These are phyloP conservation scores for Aegilops sharonensis DNA, from an alignment of 176 grass and related monocot genomes.

Conservation along the genomic window DNA sequence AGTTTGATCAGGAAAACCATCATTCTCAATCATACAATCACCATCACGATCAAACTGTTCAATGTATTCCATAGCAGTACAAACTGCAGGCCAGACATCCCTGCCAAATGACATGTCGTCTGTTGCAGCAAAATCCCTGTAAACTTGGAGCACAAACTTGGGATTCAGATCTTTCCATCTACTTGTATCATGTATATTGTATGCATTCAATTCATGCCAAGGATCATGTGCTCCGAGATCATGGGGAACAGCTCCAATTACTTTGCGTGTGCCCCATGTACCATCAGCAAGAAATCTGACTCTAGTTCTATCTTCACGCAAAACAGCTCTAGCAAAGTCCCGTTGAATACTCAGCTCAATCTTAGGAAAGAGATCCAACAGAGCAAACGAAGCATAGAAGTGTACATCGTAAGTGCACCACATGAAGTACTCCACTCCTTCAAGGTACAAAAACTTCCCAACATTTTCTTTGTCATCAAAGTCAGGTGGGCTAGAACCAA, in stretches of 20 bases:
- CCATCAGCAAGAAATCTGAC: constrained; percentile 94
- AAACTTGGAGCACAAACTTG: constrained; percentile 91
- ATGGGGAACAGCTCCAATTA: constrained; percentile 93
- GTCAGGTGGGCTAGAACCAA: constrained; percentile 22
- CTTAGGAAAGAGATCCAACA: constrained; percentile 90
- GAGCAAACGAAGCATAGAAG: constrained; percentile 96
- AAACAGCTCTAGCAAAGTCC: constrained; percentile 87
- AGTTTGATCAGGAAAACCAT: constrained; percentile 97
- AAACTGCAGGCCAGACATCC: constrained; percentile 95
- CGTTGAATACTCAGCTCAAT: constrained; percentile 92
- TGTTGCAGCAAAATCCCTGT: constrained; percentile 91
- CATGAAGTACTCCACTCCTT: constrained; percentile 99
- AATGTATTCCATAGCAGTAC: constrained; percentile 92
- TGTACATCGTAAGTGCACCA: constrained; percentile 97
- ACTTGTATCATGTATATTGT: constrained; percentile 98
- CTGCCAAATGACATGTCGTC: constrained; percentile 69
- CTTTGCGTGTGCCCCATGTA: constrained; percentile 75
- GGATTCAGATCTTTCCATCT: constrained; percentile 99
- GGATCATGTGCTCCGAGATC: constrained; percentile 94
- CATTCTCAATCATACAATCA: constrained; percentile 88
- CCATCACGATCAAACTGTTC: constrained; percentile 88
- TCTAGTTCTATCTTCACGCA: constrained; percentile 82
- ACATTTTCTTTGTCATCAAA: constrained; percentile 66
- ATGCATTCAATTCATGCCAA: constrained; percentile 98
- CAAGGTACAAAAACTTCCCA: constrained; percentile 87